A percentile compares a stretch with the other conserved stretches of the same genome.
These are phyloP conservation scores for Verticillium nonalfalfae DNA, from an alignment of 2,329 filamentous ascomycete genomes.

Conservation along the genomic window DNA sequence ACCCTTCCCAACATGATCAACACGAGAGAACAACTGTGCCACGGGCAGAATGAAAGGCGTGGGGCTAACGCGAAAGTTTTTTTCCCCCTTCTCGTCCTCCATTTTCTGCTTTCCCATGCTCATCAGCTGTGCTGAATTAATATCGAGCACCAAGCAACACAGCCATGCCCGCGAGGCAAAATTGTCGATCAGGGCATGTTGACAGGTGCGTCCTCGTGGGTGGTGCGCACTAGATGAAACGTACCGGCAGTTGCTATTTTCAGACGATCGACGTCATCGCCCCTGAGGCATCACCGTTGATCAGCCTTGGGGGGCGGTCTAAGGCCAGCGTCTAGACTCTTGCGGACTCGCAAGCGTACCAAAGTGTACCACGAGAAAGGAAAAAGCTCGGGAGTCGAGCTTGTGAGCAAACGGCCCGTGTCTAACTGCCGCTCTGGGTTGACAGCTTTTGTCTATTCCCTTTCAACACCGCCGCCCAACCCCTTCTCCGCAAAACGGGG, in stretches of 20 bases:
- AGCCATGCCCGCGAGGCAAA: neutral
- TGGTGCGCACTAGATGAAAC: neutral
- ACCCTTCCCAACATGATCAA: neutral
- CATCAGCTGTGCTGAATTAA: neutral
- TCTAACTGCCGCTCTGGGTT: neutral
- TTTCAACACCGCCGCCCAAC: too few species aligned
- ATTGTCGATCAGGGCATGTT: neutral
- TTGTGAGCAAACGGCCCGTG: neutral
- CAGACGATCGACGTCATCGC: conserved; percentile 1
- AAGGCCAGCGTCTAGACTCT: neutral
- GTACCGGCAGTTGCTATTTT: neutral
- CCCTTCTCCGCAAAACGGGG: neutral
- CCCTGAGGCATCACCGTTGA: neutral
- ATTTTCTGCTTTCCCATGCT: neutral
- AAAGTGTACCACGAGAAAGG: too few species aligned
- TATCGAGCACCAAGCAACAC: neutral
- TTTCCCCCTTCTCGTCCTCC: neutral
- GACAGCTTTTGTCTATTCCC: neutral
- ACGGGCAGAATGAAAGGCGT: neutral
- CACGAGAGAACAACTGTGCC: neutral
- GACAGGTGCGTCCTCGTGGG: neutral
- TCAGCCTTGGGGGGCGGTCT: too few species aligned
- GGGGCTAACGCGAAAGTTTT: neutral
- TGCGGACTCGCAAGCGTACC: neutral
- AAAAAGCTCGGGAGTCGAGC: too few species aligned